Percentiles rank a stretch among this genome's conserved stretches.
Evolutionary conservation across 495 filamentous ascomycete genomes (phyloP).

Genomic region (Corynascus novoguineensis): DNA sequence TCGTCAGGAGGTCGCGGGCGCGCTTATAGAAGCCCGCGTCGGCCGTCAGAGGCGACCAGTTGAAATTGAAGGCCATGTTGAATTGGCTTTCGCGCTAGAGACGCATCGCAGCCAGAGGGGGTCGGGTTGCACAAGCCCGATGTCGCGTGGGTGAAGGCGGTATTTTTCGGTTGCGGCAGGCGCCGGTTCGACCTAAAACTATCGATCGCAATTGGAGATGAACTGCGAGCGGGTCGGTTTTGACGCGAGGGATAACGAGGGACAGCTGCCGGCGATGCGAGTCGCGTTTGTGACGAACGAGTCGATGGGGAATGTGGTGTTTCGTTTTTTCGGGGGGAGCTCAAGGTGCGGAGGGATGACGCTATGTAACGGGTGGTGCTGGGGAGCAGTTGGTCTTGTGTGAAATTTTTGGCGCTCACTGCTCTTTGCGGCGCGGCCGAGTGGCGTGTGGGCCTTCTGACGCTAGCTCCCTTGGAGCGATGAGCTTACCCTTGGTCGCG

Average conservation of each 20-base stretch:
- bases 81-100: slow-evolving; percentile 32
- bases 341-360: slow-evolving; percentile 21
- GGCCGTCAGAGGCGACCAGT: slow-evolving; percentile 98
- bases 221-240: background rate
- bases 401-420: slow-evolving; percentile 25
- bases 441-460: background rate
- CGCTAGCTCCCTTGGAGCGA: background rate
- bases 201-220: background rate
- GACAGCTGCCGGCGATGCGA: background rate
- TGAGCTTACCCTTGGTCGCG: background rate
- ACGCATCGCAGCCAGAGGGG: slow-evolving; percentile 28
- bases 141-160: slow-evolving; percentile 9
- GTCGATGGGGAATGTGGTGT: background rate
- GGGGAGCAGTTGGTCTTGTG: slow-evolving; percentile 17
- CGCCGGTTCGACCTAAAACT: background rate
- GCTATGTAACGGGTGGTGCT: slow-evolving; percentile 16
- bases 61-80: slow-evolving; percentile 99
- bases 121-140: slow-evolving; percentile 18
- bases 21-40: slow-evolving; percentile 85
- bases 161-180: slow-evolving; percentile 2
- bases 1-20: slow-evolving; percentile 89
- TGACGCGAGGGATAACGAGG: background rate
- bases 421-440: background rate
- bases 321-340: slow-evolving; percentile 2
- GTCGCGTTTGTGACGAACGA: background rate